Evolutionary conservation across 257 asterid species (phyloP).

Genomic region (Solanum etuberosum): DNA sequence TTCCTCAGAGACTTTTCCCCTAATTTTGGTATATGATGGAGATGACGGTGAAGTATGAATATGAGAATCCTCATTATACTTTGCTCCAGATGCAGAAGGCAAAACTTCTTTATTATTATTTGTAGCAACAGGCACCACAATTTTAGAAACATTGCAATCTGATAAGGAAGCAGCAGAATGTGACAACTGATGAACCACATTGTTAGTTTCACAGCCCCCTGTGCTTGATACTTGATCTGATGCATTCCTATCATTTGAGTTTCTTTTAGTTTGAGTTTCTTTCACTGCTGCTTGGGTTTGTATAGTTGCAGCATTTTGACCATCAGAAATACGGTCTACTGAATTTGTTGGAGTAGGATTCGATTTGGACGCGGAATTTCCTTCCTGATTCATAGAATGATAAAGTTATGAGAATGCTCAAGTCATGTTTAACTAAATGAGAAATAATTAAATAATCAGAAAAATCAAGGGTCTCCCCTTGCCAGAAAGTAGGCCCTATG

Average conservation of each 20-base stretch:
- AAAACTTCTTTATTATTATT: not conserved
- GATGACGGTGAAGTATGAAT: not conserved
- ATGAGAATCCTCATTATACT: not conserved
- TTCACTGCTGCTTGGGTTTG: not conserved
- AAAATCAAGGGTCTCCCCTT: constrained; percentile 1
- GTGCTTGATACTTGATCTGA: not conserved
- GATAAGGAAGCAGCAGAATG: not conserved
- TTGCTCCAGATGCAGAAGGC: not conserved
- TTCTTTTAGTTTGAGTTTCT: not conserved
- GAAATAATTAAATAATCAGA: not conserved
- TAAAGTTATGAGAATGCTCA: not conserved
- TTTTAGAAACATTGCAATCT: not conserved
- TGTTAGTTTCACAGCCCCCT: not conserved
- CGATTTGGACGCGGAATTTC: not conserved
- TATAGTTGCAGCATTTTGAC: not conserved
- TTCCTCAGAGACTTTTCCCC: not conserved
- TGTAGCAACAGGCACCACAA: not conserved
- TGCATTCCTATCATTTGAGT: not conserved
- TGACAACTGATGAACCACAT: not conserved
- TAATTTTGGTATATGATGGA: not conserved
- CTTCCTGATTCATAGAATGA: not conserved
- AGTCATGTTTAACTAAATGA: not conserved
- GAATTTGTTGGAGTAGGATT: not conserved
- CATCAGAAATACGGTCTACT: not conserved
- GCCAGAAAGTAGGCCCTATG: not conserved